Percentiles rank a stretch among this genome's conserved stretches.
Conservation (phyloP, 2,329 filamentous ascomycete genomes). For the Nemania abortiva region DNA sequence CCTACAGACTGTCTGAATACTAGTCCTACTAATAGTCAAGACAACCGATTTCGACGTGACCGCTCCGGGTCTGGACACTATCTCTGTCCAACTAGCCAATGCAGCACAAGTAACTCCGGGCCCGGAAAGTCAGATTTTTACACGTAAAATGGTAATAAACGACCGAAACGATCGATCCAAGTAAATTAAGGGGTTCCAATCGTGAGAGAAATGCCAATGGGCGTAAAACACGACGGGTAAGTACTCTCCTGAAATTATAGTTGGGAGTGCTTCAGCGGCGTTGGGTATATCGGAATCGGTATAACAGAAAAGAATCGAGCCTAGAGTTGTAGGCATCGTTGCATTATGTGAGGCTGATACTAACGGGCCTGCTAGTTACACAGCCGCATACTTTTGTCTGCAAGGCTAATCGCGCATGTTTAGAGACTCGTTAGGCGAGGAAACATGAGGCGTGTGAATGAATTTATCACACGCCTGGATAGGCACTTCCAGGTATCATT, state of each 20-base stretch:
- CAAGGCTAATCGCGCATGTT: neutral
- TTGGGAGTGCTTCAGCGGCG: conserved; percentile 1
- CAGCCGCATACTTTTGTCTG: neutral
- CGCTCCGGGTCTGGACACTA: conserved; percentile 20
- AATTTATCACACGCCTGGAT: conserved; percentile 56
- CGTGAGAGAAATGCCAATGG: conserved; percentile 21
- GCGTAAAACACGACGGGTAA: conserved; percentile 23
- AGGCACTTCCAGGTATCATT: conserved; percentile 67
- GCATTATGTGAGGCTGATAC: neutral
- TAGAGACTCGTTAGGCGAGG: neutral
- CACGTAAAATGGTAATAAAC: conserved; percentile 16
- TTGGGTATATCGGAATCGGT: conserved; percentile 31
- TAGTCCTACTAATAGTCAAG: conserved; percentile 26
- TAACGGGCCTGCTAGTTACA: neutral
- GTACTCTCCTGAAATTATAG: conserved; percentile 14
- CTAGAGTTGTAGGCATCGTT: conserved; percentile 1
- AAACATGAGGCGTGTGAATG: conserved; percentile 2
- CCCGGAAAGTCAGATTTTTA: conserved; percentile 22
- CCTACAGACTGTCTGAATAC: conserved; percentile 28
- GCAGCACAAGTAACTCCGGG: conserved; percentile 18
- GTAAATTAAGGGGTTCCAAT: conserved; percentile 26
- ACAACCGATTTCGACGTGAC: conserved; percentile 15
- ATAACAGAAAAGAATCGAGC: conserved; percentile 16
- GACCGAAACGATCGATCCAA: conserved; percentile 11
- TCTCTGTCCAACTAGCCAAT: conserved; percentile 11